Evolutionary conservation across 805 yeast species (phyloP).

Genomic region (Sugiyamaella qingdaonensis): DNA sequence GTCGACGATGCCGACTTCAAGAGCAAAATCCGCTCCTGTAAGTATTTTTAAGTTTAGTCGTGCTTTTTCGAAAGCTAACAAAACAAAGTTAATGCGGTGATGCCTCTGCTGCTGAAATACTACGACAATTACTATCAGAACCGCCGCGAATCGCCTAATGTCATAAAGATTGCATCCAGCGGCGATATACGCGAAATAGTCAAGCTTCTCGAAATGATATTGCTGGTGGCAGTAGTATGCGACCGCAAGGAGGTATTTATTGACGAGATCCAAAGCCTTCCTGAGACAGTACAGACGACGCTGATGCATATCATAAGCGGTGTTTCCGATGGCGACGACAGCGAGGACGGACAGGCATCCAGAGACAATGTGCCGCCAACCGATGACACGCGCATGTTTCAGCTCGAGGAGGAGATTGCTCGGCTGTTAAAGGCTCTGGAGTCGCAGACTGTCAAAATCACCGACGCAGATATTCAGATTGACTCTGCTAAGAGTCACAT

Average conservation of each 20-base stretch:
- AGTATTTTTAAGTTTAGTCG: background rate
- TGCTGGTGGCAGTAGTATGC: slow-evolving; percentile 13
- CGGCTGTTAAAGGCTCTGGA: slow-evolving; percentile 11
- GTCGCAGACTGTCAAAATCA: background rate
- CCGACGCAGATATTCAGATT: background rate
- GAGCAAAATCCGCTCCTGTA: slow-evolving; percentile 3
- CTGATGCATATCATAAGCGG: slow-evolving; percentile 14
- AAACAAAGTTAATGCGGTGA: slow-evolving; percentile 1
- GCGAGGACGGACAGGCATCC: background rate
- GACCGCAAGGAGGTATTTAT: slow-evolving; percentile 11
- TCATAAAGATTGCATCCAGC: slow-evolving; percentile 4
- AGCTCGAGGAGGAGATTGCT: slow-evolving; percentile 15
- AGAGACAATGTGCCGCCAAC: too few species aligned
- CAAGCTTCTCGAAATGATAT: slow-evolving; percentile 11
- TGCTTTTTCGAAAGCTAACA: background rate
- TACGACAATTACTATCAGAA: background rate
- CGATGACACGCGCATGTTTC: slow-evolving; percentile 5
- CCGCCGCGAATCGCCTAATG: slow-evolving; percentile 7
- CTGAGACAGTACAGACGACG: slow-evolving; percentile 8
- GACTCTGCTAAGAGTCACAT: background rate
- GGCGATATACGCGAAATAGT: slow-evolving; percentile 10
- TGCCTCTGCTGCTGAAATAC: background rate
- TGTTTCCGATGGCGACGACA: background rate
- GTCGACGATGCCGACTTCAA: background rate
- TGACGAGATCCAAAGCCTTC: slow-evolving; percentile 10